Base-by-base conservation (phyloP, 2,329 filamentous ascomycete genomes). In the Penicillium sumatraense region DNA sequence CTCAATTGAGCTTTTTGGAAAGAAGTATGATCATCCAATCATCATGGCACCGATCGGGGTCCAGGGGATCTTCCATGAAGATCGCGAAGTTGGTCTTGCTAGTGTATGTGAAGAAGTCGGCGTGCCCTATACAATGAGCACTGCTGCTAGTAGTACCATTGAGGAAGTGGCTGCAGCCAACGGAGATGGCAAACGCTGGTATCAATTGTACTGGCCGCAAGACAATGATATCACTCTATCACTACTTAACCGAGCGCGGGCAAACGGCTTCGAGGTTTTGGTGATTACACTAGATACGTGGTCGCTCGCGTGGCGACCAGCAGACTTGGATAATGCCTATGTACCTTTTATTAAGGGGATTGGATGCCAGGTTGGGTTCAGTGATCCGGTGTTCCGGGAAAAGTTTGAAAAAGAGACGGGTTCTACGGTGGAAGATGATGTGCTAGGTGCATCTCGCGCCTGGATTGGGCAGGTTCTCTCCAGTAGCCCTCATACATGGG, bases 231-330 rank as follows among this genome's bases (percentile, higher is more conserved):
- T 91, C 51, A 91, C 88, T 0, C 75, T 81, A 0, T 88, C 84
- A 1, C 74, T 91, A 14, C 78, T 91, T 4, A 67, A 72, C 1
- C 80, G 88, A 0, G 89, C 88, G 0, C 85, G 84, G 65, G 77
- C 73, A 0, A 81, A 77, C 27, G 88, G 88, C 1, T 91, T 81
- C 72, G 80, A 79, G 29, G 86, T 86, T 0, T 78, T 91, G 0
- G 83, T 91, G 6, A 86, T 92, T 1, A 92, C 89, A 0, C 77
- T 91, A 0, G 89, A 92, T 70, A 91, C 88, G 0, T 89, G 85
- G 72, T 81, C 81, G 11, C 78, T 91, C 31, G 83, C 82, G 0
- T 92, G 88, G 71, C 79, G 89, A 33, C 88, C 88, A 0, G 79
- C 77, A 0, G 88, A 91, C 65, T 79, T 91, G 4, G 87, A 90